These are phyloP conservation scores for Penicillium griseofulvum DNA, from an alignment of 2,329 filamentous ascomycete genomes.

Conservation along the genomic window DNA sequence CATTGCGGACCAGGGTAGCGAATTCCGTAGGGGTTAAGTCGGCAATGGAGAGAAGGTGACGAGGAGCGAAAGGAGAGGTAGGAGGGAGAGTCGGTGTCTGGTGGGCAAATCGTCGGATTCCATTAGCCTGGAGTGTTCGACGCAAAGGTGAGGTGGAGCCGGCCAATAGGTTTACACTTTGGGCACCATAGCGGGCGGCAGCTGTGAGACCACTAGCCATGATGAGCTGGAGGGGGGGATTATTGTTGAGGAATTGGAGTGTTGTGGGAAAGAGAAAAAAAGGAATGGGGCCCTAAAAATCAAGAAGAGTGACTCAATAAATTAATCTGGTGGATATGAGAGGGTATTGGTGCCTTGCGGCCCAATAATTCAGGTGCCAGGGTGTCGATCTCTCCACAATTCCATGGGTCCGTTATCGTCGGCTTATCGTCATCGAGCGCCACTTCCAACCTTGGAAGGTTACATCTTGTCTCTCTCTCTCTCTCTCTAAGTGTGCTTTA, in stretches of 20 bases:
- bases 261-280: not conserved
- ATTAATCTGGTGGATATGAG: slow-evolving; percentile 10
- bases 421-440: slow-evolving; percentile 21
- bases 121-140: slow-evolving; percentile 27
- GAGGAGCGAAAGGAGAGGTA: slow-evolving; percentile 62
- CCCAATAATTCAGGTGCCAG: slow-evolving; percentile 8
- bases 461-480: slow-evolving; percentile 1
- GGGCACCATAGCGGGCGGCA: slow-evolving; percentile 27
- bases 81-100: slow-evolving; percentile 38
- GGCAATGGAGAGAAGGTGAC: slow-evolving; percentile 88
- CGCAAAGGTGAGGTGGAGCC: slow-evolving; percentile 26
- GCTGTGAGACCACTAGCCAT: slow-evolving; percentile 31
- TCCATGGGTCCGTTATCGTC: slow-evolving; percentile 21
- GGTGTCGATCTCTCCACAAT: slow-evolving; percentile 19
- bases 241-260: not conserved
- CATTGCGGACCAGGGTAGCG: slow-evolving; percentile 77
- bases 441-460: not conserved
- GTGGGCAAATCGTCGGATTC: slow-evolving; percentile 36
- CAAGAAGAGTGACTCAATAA: slow-evolving; percentile 20
- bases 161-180: slow-evolving; percentile 30
- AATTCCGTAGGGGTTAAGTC: slow-evolving; percentile 81
- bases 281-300: not conserved
- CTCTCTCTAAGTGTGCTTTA: not conserved
- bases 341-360: not conserved
- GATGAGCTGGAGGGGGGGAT: slow-evolving; percentile 11